phyloP scores from a whole-genome alignment of 805 yeast species.

The Yamadazyma paraphyllophila region DNA sequence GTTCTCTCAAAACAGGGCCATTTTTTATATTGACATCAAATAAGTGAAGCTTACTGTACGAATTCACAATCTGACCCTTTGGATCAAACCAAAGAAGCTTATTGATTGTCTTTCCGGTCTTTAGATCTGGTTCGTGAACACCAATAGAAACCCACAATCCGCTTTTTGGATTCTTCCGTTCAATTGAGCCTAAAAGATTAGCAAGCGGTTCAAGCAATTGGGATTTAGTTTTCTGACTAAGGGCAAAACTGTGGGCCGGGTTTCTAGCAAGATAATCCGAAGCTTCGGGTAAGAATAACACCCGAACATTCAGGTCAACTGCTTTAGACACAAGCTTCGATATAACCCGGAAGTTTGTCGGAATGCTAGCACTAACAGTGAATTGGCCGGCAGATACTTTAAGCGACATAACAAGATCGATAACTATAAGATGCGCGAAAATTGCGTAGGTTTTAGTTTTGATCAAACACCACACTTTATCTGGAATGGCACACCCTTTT shows the following conservation, averaged over 20 bases:
- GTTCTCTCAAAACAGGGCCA: constrained; percentile 80
- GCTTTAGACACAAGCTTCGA: constrained; percentile 64
- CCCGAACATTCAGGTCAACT: constrained; percentile 54
- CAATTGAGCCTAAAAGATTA: constrained; percentile 42
- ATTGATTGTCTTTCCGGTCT: constrained; percentile 49
- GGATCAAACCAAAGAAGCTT: constrained; percentile 68
- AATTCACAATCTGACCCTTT: constrained; percentile 60
- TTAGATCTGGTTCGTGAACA: constrained; percentile 72
- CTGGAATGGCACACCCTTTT: constrained; percentile 25
- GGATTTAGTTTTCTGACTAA: constrained; percentile 47
- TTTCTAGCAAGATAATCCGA: constrained; percentile 79
- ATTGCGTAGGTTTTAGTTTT: neutral
- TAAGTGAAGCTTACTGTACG: constrained; percentile 83
- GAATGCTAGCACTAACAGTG: constrained; percentile 65
- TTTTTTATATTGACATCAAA: constrained; percentile 83
- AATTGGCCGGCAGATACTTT: constrained; percentile 58
- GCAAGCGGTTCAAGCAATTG: constrained; percentile 44
- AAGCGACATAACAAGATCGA: neutral
- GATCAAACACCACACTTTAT: neutral
- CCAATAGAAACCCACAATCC: constrained; percentile 76
- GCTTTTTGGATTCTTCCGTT: constrained; percentile 25
- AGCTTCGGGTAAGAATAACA: constrained; percentile 90
- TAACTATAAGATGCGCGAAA: neutral
- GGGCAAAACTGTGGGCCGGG: constrained; percentile 58
- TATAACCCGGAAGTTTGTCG: constrained; percentile 59